These are phyloP conservation scores for Mortierella sp. DNA, from an alignment of 371 early-diverging fungal species.

Conservation along the genomic window DNA sequence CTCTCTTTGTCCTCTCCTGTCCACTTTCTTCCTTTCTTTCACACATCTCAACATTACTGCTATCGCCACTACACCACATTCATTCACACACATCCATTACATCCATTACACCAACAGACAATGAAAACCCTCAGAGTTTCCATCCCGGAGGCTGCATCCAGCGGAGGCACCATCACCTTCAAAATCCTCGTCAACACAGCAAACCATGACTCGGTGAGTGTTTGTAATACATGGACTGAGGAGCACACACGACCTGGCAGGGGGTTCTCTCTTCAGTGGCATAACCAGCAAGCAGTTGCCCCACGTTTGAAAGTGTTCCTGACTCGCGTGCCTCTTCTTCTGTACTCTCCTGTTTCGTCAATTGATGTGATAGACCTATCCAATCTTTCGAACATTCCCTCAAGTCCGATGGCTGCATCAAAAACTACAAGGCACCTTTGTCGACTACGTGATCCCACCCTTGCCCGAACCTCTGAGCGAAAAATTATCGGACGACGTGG, in stretches of 20 bases:
- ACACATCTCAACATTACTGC: background rate
- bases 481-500: slow-evolving; percentile 70
- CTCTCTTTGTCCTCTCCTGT: background rate
- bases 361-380: slow-evolving; percentile 30
- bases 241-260: background rate
- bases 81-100: background rate
- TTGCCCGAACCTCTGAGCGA: slow-evolving; percentile 66
- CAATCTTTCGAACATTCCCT: slow-evolving; percentile 70
- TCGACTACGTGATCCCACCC: slow-evolving; percentile 66
- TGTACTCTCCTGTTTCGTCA: background rate
- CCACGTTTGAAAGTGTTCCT: background rate
- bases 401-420: slow-evolving; percentile 73
- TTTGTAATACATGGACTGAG: background rate
- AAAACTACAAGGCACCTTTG: slow-evolving; percentile 58
- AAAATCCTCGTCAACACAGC: slow-evolving; percentile 64
- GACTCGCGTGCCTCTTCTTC: background rate
- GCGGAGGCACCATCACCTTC: slow-evolving; percentile 73
- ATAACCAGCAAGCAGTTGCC: too few species aligned
- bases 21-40: background rate
- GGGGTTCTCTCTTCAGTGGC: background rate
- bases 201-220: slow-evolving; percentile 26
- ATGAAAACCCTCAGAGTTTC: slow-evolving; percentile 47
- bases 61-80: background rate
- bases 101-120: background rate
- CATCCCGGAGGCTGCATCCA: slow-evolving; percentile 75